These are phyloP conservation scores for Botryobasidium botryosum DNA, from an alignment of 768 basidiomycete species.

Conservation along the genomic window DNA sequence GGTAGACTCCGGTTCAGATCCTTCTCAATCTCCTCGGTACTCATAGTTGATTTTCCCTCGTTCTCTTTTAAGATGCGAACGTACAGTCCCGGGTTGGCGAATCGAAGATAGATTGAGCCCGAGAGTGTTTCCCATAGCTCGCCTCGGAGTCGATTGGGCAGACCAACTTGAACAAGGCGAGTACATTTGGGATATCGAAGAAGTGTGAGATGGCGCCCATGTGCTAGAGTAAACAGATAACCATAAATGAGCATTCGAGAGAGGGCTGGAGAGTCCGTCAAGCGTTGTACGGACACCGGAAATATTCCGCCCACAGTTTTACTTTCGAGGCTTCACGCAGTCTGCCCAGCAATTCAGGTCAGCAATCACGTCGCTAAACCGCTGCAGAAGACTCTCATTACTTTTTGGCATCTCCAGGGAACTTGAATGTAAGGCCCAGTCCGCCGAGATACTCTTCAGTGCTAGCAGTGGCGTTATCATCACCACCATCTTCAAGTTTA, in stretches of 20 bases:
- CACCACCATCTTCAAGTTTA: slow-evolving; percentile 7
- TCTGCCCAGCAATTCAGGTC: too few relatives aligned
- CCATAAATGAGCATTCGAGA: not conserved
- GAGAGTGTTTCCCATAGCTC: slow-evolving; percentile 98
- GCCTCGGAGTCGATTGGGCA: slow-evolving; percentile 85
- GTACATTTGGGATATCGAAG: slow-evolving; percentile 93
- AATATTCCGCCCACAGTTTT: slow-evolving; percentile 86
- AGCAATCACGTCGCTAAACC: too few relatives aligned
- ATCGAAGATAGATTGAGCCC: slow-evolving; percentile 83
- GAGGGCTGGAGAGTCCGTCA: not conserved
- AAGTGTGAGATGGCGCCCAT: slow-evolving; percentile 89
- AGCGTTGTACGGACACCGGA: slow-evolving; percentile 36
- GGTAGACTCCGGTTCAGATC: slow-evolving; percentile 91
- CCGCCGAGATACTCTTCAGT: slow-evolving; percentile 54
- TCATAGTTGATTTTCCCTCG: slow-evolving; percentile 60
- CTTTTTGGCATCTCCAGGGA: slow-evolving; percentile 88
- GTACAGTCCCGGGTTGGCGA: slow-evolving; percentile 71
- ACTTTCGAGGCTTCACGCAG: slow-evolving; percentile 85
- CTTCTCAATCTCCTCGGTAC: slow-evolving; percentile 98
- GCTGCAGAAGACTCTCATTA: too few relatives aligned
- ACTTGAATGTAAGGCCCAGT: slow-evolving; percentile 68
- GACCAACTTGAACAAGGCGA: slow-evolving; percentile 90
- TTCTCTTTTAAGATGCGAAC: slow-evolving; percentile 56
- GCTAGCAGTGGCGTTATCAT: slow-evolving; percentile 22
- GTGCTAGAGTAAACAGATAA: slow-evolving; percentile 32